These are phyloP conservation scores for Selaginella moellendorffii DNA, from an alignment of 75 land plant genomes.

Conservation along the genomic window DNA sequence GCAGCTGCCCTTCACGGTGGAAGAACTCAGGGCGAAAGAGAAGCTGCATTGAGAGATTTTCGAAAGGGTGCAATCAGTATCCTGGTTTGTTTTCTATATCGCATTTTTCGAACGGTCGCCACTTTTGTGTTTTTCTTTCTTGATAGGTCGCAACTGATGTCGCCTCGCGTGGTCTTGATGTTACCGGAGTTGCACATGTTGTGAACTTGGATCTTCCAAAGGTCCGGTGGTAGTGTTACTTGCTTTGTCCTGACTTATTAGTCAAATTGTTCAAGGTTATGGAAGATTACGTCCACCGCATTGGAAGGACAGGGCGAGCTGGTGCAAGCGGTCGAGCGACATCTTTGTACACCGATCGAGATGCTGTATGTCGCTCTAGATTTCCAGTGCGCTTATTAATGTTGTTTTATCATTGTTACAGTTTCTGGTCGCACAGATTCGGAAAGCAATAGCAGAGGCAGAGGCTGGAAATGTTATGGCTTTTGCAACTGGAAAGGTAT, in stretches of 20 bases:
- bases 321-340: constrained; percentile 63
- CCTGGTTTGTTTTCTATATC: constrained; percentile 22
- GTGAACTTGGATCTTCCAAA: constrained; percentile 74
- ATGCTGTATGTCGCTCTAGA: constrained; percentile 22
- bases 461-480: constrained; percentile 58
- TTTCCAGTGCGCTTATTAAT: neutral
- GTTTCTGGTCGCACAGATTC: constrained; percentile 60
- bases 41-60: constrained; percentile 60
- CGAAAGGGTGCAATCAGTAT: constrained; percentile 52
- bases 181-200: constrained; percentile 67
- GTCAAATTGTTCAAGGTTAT: constrained; percentile 24
- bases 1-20: constrained; percentile 77
- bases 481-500: constrained; percentile 63
- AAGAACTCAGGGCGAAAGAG: constrained; percentile 59
- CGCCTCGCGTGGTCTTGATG: constrained; percentile 73
- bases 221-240: constrained; percentile 21
- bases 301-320: constrained; percentile 80
- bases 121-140: neutral
- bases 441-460: constrained; percentile 54
- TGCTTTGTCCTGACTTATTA: neutral
- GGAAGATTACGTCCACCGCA: constrained; percentile 78
- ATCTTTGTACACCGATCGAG: constrained; percentile 66
- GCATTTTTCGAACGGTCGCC: neutral
- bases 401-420: constrained; percentile 13
- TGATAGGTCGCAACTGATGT: constrained; percentile 66